Evolutionary conservation across 129 eudicot genomes (phyloP).

Genomic region (Pulicaria dysenterica): DNA sequence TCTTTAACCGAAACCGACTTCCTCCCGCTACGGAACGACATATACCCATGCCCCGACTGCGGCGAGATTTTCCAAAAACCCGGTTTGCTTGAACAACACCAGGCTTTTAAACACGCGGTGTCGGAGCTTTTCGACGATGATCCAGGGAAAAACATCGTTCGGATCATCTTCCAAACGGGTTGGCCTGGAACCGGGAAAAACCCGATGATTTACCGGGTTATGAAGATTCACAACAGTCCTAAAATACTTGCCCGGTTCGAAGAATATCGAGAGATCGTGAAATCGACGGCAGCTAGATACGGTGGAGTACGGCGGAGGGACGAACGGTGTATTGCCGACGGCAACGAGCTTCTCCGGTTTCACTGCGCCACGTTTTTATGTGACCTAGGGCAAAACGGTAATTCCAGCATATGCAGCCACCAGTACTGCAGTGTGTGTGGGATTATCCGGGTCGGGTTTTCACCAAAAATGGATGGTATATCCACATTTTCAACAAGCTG

Average conservation of each 20-base stretch:
- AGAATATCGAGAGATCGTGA: slow-evolving; percentile 72
- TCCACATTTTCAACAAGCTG: slow-evolving; percentile 74
- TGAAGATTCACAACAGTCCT: slow-evolving; percentile 74
- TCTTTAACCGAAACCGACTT: slow-evolving; percentile 33
- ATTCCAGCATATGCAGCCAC: slow-evolving; percentile 66
- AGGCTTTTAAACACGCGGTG: slow-evolving; percentile 63
- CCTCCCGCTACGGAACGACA: slow-evolving; percentile 58
- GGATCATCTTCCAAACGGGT: slow-evolving; percentile 76
- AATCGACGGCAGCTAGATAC: slow-evolving; percentile 50
- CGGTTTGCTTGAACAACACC: slow-evolving; percentile 65
- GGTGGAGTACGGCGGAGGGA: slow-evolving; percentile 42
- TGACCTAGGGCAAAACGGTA: slow-evolving; percentile 73
- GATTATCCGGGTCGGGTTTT: slow-evolving; percentile 74
- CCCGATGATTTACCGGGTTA: slow-evolving; percentile 62
- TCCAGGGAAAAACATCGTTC: slow-evolving; percentile 71
- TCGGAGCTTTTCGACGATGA: slow-evolving; percentile 77
- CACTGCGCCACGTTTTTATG: slow-evolving; percentile 79
- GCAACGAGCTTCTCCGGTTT: slow-evolving; percentile 82
- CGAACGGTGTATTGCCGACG: slow-evolving; percentile 86
- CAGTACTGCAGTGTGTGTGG: slow-evolving; percentile 84
- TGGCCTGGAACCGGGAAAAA: slow-evolving; percentile 49
- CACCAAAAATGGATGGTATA: slow-evolving; percentile 85
- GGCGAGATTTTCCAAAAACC: slow-evolving; percentile 72
- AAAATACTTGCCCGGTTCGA: slow-evolving; percentile 65
- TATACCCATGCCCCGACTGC: slow-evolving; percentile 71